Conservation (phyloP, 305 asterid species). For the Salvia sclarea region DNA sequence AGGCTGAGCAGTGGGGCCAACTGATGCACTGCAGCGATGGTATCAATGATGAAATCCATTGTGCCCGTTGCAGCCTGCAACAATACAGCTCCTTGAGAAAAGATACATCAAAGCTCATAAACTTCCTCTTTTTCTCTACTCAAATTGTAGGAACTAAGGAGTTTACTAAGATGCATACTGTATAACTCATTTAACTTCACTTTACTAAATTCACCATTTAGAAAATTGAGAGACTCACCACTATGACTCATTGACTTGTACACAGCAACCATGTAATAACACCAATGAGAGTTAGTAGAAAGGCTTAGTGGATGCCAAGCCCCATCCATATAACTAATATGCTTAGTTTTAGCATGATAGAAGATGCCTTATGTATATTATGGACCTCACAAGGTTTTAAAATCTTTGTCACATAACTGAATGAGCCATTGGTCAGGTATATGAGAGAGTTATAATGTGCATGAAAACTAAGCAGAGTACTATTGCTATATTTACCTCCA, state of each 20-base stretch:
- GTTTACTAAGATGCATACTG: background rate
- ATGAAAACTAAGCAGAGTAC: background rate
- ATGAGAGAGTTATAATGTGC: background rate
- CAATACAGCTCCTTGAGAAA: background rate
- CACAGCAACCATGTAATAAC: background rate
- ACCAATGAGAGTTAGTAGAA: background rate
- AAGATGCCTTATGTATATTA: background rate
- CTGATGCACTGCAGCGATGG: constrained; percentile 56
- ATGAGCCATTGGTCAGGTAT: background rate
- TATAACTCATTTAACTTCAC: background rate
- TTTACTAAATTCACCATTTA: background rate
- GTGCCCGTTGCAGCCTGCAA: constrained; percentile 56
- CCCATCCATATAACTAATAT: background rate
- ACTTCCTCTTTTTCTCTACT: background rate
- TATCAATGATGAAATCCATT: constrained; percentile 70
- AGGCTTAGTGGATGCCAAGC: background rate
- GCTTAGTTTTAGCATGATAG: background rate
- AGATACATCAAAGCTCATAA: background rate
- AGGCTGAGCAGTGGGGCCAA: constrained; percentile 52
- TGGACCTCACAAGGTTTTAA: background rate
- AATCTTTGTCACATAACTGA: background rate
- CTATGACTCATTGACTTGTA: too few species aligned
- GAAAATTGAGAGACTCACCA: background rate
- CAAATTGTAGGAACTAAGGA: background rate
- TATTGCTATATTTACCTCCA: constrained; percentile 39